Base-by-base conservation (phyloP, 202 grass and related monocot species). In the Schoenoplectus triqueter region DNA sequence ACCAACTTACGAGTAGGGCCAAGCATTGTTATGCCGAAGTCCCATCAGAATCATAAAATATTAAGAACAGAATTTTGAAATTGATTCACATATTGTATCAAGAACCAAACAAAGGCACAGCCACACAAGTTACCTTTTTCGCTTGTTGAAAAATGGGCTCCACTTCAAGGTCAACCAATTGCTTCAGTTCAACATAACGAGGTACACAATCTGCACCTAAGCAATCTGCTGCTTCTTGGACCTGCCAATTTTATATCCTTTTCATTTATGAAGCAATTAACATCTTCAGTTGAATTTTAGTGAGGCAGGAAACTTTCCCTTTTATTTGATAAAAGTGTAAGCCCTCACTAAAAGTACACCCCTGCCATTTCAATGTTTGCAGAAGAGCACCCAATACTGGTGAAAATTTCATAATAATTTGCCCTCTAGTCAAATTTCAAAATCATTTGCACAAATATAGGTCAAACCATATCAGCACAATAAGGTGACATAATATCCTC, bases 211-310 rank as follows among this genome's bases (percentile, higher is more conserved):
- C 93, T 78, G 83, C 90, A 68, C 93, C 91, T 82, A 98, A 90
- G 84, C 91, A 98, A 85, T 94, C 96, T 59, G 96, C 96, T 82
- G 93, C 91, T 76, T 91, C 96, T 90, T 98, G 93, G 79, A 98
- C 89, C 96, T 98, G 61, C 81, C 72, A 80, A 56, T 61, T 82
- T 81, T 49, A 20, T 67, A 22, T 15, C 5, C 31, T 83, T 64
- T 74, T 2, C 65, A 60, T 55, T 56, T 66, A 4, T 8, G 31
- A 59, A 84, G 15, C 39, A n/a, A 15, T 8, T 55, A 73, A 84
- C 42, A 49, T 57, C 51, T 68, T 49, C 60, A 42, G 31, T 13
- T 41, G 7, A 1, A 9, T 78, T 42, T 78, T 10, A 17, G 22
- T 78, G 15, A 78, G 31, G 31, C 31, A 31, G 51, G 14, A 8